phyloP scores from a whole-genome alignment of 441 rosid genomes.

The Dalechampia spathulata region DNA sequence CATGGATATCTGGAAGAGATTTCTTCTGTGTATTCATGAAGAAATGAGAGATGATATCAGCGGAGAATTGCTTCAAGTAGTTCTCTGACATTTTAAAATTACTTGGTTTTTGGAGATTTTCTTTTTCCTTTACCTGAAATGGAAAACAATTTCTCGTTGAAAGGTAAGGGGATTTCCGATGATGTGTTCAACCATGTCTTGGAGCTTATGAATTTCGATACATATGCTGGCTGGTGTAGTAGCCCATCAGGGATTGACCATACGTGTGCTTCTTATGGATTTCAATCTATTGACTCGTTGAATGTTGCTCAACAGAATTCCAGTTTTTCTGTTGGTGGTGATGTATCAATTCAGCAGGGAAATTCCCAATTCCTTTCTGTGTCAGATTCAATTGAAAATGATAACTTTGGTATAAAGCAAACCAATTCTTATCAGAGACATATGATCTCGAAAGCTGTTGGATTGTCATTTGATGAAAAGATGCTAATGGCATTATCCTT shows the following conservation, averaged over 20 bases:
- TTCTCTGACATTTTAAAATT: no score
- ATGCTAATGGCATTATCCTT: constrained; percentile 73
- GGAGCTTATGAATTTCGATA: constrained; percentile 59
- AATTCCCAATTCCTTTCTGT: constrained; percentile 26
- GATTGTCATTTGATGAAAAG: constrained; percentile 61
- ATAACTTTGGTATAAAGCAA: constrained; percentile 20
- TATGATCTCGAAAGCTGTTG: constrained; percentile 37
- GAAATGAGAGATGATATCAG: constrained; percentile 5
- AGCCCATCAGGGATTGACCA: constrained; percentile 46
- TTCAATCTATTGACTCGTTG: constrained; percentile 29
- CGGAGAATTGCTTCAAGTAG: constrained; percentile 11
- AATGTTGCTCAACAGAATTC: constrained; percentile 26
- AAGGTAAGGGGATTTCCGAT: constrained; percentile 44
- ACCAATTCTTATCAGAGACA: constrained; percentile 18
- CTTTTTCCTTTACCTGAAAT: constrained; percentile 23
- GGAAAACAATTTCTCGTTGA: constrained; percentile 49
- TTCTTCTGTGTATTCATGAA: constrained; percentile 10
- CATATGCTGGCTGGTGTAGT: constrained; percentile 56
- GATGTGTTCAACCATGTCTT: constrained; percentile 43
- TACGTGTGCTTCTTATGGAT: constrained; percentile 36
- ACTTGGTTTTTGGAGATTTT: constrained; percentile 5
- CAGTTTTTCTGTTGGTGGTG: constrained; percentile 19
- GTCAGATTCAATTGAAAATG: constrained; percentile 23
- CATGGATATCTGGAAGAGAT: constrained; percentile 5
- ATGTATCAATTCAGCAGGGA: constrained; percentile 25